These are phyloP conservation scores for Pterula multifida DNA, from an alignment of 1,284 basidiomycete species.

Conservation along the genomic window DNA sequence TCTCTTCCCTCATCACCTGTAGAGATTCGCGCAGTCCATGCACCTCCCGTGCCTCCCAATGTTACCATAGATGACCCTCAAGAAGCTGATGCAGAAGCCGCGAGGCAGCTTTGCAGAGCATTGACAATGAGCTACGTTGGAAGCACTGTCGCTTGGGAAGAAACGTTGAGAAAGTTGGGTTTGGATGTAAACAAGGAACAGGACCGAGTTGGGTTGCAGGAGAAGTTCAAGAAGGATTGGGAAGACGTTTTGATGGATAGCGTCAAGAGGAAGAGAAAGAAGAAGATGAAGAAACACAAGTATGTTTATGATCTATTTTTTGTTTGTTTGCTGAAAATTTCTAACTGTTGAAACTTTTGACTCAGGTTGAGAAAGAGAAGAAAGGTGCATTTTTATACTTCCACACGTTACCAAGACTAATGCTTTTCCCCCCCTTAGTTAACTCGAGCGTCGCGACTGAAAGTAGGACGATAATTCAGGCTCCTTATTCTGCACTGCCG, in stretches of 20 bases:
- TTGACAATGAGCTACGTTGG: constrained; percentile 53
- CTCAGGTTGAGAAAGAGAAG: constrained; percentile 34
- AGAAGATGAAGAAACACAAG: constrained; percentile 91
- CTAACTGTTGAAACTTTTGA: no score
- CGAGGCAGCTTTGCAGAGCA: constrained; percentile 57
- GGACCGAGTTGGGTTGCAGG: constrained; percentile 32
- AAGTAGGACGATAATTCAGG: neutral
- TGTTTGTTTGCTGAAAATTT: constrained; percentile 2
- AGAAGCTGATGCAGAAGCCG: constrained; percentile 65
- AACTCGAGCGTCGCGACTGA: neutral
- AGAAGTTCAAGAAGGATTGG: constrained; percentile 43
- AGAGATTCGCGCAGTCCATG: neutral
- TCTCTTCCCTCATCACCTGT: constrained; percentile 4
- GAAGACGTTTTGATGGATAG: constrained; percentile 62
- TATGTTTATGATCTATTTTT: constrained; percentile 37
- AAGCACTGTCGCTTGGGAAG: constrained; percentile 51
- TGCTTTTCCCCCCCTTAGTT: neutral
- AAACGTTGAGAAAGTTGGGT: constrained; percentile 47
- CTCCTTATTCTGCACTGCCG: neutral
- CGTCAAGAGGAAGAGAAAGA: constrained; percentile 68
- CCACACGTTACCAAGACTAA: constrained; percentile 9
- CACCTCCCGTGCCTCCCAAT: neutral
- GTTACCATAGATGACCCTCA: constrained; percentile 31
- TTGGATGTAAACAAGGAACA: constrained; percentile 34
- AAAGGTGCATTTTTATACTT: constrained; percentile 15